These are phyloP conservation scores for Exophiala oligosperma DNA, from an alignment of 2,329 filamentous ascomycete genomes.

Conservation along the genomic window DNA sequence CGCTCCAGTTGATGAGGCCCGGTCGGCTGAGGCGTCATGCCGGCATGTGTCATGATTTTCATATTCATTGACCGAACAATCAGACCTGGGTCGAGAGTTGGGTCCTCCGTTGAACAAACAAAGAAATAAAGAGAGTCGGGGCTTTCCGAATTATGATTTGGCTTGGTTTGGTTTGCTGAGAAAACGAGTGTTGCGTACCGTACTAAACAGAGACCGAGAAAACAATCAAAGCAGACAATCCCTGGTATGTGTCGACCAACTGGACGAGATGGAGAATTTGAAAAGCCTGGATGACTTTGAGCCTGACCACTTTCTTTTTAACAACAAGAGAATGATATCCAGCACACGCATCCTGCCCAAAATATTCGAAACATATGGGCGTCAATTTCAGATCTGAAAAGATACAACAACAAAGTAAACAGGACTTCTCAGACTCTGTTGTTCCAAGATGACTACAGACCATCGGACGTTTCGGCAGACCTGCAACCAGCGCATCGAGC, in stretches of 20 bases:
- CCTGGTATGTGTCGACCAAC: conserved; percentile 10
- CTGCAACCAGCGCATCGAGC: conserved; percentile 15
- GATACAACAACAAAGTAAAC: background rate
- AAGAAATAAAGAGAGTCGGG: too few relatives aligned
- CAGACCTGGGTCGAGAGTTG: conserved; percentile 15
- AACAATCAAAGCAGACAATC: conserved; percentile 12
- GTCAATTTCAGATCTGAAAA: conserved; percentile 28
- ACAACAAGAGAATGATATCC: conserved; percentile 14
- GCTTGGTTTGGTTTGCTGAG: background rate
- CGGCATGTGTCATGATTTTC: conserved; percentile 9
- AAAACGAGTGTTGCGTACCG: background rate
- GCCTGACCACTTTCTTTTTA: conserved; percentile 24
- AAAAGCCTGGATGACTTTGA: conserved; percentile 18
- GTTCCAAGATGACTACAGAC: conserved; percentile 8
- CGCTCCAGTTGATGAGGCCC: conserved; percentile 13
- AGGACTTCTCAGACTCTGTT: conserved; percentile 6
- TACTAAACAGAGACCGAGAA: conserved; percentile 14
- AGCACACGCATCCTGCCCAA: conserved; percentile 11
- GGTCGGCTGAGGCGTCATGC: conserved; percentile 22
- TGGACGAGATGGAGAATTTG: conserved; percentile 19
- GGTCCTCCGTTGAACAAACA: background rate
- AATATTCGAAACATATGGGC: conserved; percentile 24
- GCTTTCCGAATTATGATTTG: too few relatives aligned
- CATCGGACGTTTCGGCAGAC: conserved; percentile 3
- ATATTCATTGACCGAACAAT: conserved; percentile 1